These are phyloP conservation scores for Fragaria nilgerrensis DNA, from an alignment of 306 rosid species.

Conservation along the genomic window DNA sequence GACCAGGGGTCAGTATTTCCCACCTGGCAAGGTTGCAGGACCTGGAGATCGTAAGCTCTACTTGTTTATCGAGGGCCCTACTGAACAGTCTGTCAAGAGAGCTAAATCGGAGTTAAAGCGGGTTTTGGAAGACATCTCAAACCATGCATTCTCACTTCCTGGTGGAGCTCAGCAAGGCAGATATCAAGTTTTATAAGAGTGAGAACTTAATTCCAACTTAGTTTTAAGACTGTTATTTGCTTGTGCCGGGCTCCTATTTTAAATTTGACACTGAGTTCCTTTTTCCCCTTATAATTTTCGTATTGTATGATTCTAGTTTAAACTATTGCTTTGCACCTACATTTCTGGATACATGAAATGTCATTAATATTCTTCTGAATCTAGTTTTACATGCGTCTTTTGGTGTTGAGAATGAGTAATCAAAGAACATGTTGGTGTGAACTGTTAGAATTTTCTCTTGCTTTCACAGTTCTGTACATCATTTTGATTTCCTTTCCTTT, in stretches of 20 bases:
- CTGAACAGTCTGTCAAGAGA: constrained; percentile 83
- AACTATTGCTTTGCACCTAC: not conserved
- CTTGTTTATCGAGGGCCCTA: constrained; percentile 92
- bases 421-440: not conserved
- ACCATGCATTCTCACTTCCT: constrained; percentile 75
- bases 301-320: constrained; percentile 1
- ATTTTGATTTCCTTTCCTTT: constrained; percentile 34
- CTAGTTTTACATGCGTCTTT: not conserved
- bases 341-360: not conserved
- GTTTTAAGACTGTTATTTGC: not conserved
- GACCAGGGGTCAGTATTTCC: constrained; percentile 89
- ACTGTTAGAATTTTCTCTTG: constrained; percentile 15
- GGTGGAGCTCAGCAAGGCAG: constrained; percentile 83
- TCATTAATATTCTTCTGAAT: not conserved
- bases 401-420: not conserved
- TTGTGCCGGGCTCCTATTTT: constrained; percentile 6
- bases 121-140: constrained; percentile 80
- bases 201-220: constrained; percentile 35
- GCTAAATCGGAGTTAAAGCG: constrained; percentile 87
- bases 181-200: constrained; percentile 75
- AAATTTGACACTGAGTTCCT: constrained; percentile 2
- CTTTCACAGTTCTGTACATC: constrained; percentile 19
- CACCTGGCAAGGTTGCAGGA: constrained; percentile 76
- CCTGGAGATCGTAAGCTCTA: constrained; percentile 92
- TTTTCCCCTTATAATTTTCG: not conserved